These are phyloP conservation scores for Cicer arietinum DNA, from an alignment of 306 rosid genomes.

Conservation along the genomic window DNA sequence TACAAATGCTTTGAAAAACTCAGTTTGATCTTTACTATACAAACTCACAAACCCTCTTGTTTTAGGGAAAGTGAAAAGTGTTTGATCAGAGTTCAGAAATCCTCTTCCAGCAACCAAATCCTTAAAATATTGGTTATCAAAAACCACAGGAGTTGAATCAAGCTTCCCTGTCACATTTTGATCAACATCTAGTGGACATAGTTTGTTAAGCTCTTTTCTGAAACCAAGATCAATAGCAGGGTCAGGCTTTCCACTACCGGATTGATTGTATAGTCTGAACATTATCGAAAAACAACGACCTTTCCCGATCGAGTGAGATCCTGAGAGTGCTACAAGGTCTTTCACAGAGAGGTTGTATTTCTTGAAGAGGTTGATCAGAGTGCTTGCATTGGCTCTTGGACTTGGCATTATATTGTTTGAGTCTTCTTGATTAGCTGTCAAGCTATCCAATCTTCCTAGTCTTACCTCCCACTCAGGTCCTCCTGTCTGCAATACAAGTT, in stretches of 20 bases:
- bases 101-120: conserved; percentile 83
- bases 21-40: conserved; percentile 50
- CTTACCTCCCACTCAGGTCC: conserved; percentile 88
- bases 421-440: conserved; percentile 69
- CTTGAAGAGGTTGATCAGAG: conserved; percentile 68
- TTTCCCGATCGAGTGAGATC: conserved; percentile 85
- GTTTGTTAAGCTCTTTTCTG: conserved; percentile 57
- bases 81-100: conserved; percentile 84
- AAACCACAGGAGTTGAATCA: conserved; percentile 72
- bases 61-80: conserved; percentile 58
- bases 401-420: conserved; percentile 82
- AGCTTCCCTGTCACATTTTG: conserved; percentile 76
- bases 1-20: conserved; percentile 66
- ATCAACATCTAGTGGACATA: conserved; percentile 69
- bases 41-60: conserved; percentile 59
- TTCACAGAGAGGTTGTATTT: conserved; percentile 56
- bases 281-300: conserved; percentile 90
- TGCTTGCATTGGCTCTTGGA: conserved; percentile 81
- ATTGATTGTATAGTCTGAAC: conserved; percentile 88
- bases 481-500: conserved; percentile 64
- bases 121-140: conserved; percentile 91
- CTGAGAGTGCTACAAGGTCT: conserved; percentile 86
- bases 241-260: conserved; percentile 76
- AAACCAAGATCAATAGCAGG: conserved; percentile 64
- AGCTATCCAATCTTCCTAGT: conserved; percentile 84